These are phyloP conservation scores for Skeletonema potamos DNA, from an alignment of 108 stramenopile genomes.

Conservation along the genomic window DNA sequence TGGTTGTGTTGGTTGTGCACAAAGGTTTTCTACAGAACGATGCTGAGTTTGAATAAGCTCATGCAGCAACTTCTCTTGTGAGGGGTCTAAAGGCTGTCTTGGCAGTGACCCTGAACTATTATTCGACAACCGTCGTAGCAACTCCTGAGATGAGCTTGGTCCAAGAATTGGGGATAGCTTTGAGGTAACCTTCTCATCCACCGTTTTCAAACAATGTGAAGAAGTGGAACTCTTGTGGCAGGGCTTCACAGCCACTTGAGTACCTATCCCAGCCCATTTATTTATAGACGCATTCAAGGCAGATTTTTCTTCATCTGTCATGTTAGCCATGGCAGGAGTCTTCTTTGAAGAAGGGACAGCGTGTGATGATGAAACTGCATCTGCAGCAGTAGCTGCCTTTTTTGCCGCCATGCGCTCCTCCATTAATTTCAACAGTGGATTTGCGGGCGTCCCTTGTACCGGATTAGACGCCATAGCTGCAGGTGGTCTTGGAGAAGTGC, in stretches of 20 bases:
- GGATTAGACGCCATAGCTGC: background rate
- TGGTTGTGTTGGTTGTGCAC: background rate
- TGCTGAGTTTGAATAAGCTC: background rate
- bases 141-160: background rate
- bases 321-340: background rate
- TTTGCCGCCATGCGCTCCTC: conserved; percentile 42
- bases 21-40: background rate
- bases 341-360: background rate
- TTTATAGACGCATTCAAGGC: conserved; percentile 33
- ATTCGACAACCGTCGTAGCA: background rate
- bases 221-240: background rate
- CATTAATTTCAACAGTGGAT: conserved; percentile 40
- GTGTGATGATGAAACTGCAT: background rate
- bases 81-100: background rate
- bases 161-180: background rate
- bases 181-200: background rate
- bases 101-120: background rate
- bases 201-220: background rate
- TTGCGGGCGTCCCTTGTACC: background rate
- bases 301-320: background rate
- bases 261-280: conserved; percentile 34
- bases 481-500: background rate
- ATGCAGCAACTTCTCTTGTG: background rate
- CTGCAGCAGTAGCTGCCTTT: background rate
- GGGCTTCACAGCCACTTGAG: background rate